phyloP scores from a whole-genome alignment of 257 asterid genomes.

The Fraxinus cuspidata region DNA sequence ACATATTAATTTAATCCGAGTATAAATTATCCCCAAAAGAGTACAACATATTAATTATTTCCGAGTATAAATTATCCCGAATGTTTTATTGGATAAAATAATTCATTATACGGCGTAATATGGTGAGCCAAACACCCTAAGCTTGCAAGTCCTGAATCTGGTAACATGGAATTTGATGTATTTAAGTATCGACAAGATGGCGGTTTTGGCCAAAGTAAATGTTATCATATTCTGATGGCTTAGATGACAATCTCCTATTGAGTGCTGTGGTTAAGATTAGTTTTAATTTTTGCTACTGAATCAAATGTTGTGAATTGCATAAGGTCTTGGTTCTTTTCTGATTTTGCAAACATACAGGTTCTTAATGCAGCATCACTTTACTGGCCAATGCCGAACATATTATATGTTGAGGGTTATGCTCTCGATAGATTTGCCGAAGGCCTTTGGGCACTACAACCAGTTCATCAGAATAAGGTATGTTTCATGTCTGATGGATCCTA shows the following conservation, averaged over 20 bases:
- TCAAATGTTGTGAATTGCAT: background rate
- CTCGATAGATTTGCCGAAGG: slow-evolving; percentile 93
- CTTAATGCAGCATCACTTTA: slow-evolving; percentile 99
- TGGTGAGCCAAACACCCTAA: too few relatives aligned
- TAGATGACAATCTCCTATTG: background rate
- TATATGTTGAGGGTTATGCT: slow-evolving; percentile 94
- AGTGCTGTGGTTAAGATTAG: background rate
- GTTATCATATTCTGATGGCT: background rate
- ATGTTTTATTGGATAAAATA: too few relatives aligned
- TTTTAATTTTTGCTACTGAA: background rate
- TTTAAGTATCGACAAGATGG: background rate
- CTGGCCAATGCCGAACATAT: slow-evolving; percentile 88
- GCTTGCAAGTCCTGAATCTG: too few relatives aligned
- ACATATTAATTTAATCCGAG: too few relatives aligned
- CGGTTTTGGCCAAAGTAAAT: background rate
- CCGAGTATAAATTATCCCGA: too few relatives aligned
- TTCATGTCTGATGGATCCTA: slow-evolving; percentile 8
- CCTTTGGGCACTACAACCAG: slow-evolving; percentile 80
- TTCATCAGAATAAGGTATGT: slow-evolving; percentile 84
- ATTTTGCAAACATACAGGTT: slow-evolving; percentile 63
- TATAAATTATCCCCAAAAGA: too few relatives aligned
- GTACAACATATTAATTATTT: too few relatives aligned
- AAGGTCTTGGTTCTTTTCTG: slow-evolving; percentile 25
- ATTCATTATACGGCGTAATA: too few relatives aligned
- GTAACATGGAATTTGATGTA: too few relatives aligned